Evolutionary conservation across 164 flowering plant species (phyloP), one percentile per base, ranked within the genome.

Genomic region (Chimonanthus praecox): DNA sequence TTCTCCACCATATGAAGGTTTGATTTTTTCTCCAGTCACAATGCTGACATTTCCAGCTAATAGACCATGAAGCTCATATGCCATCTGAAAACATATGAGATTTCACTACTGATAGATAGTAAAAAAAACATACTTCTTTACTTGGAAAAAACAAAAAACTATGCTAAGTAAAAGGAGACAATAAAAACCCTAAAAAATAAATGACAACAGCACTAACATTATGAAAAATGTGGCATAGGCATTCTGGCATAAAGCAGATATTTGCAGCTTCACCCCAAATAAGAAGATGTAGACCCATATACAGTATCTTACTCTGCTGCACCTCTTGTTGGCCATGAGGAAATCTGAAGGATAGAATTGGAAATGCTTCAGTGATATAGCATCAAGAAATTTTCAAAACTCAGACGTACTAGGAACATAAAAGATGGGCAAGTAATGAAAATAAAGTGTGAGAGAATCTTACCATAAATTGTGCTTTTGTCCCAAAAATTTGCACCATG

Each of bases 211-310:
- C 45, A 67, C 98, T 85, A 73, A 94, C 99, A 86, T 96, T 90
- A 74, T 96, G 99, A 74, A 92, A 96, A 64, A 96, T 96, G 78
- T 92, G 94, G 88, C 98, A 90, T 18, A 94, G 79, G 72, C 98
- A 96, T 83, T 94, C 99, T 74, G 99, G 99, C 97, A 96, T 92
- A 80, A 92, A 96, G 49, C 97, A 91, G 67, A 94, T 79, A 84
- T 96, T 96, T 49, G 97, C 98, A 77, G 99, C 98, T 84, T 96
- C 99, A 68, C 99, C 99, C 97, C 98, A 96, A 15, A 96, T 90
- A 63, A 94, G 97, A 82, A 94, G 95, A 83, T 92, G 87, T 10
- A 94, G 87, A 47, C 98, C 99, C 96, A 96, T 96, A 80, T 96
- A 94, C 5, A 96, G 85, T 66, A 94, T 87, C 82, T 94, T 96